Conservation (phyloP, 768 basidiomycete species). For the Trametes cingulata region DNA sequence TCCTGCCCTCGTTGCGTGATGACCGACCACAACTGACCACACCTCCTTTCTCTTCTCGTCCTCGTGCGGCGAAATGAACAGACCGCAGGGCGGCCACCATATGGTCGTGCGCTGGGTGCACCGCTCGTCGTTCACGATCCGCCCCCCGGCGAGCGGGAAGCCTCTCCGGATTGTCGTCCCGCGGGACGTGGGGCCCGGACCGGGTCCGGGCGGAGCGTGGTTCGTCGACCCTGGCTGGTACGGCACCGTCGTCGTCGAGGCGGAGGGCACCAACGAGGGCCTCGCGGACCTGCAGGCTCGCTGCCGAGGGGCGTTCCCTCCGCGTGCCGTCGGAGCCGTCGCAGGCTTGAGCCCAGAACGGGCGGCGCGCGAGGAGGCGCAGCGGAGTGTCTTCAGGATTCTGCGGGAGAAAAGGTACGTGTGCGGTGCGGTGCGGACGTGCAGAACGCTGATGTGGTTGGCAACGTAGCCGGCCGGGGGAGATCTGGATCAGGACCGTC, state of each 20-base stretch:
- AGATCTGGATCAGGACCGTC: constrained; percentile 72
- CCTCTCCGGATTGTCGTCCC: constrained; percentile 35
- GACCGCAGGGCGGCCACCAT: constrained; percentile 77
- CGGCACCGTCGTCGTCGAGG: constrained; percentile 80
- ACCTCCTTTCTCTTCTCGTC: background rate
- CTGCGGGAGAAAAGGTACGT: constrained; percentile 77
- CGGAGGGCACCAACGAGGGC: constrained; percentile 86
- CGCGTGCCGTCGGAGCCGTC: constrained; percentile 43
- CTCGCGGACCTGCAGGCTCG: constrained; percentile 75
- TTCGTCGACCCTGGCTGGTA: constrained; percentile 81
- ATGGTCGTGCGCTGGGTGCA: constrained; percentile 87
- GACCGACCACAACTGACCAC: background rate
- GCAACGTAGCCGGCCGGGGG: constrained; percentile 68
- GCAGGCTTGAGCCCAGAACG: constrained; percentile 24
- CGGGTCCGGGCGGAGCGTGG: constrained; percentile 53
- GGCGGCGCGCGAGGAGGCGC: constrained; percentile 43
- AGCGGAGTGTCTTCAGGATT: constrained; percentile 63
- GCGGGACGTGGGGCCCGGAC: constrained; percentile 31
- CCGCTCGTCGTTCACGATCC: constrained; percentile 73
- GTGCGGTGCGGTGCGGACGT: background rate
- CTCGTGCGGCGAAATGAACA: too few relatives aligned
- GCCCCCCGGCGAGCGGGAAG: constrained; percentile 45
- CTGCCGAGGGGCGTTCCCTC: constrained; percentile 71
- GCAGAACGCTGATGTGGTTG: background rate
- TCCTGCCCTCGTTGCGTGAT: background rate